phyloP scores from a whole-genome alignment of 768 basidiomycete species.

The Termitomyces sp. region DNA sequence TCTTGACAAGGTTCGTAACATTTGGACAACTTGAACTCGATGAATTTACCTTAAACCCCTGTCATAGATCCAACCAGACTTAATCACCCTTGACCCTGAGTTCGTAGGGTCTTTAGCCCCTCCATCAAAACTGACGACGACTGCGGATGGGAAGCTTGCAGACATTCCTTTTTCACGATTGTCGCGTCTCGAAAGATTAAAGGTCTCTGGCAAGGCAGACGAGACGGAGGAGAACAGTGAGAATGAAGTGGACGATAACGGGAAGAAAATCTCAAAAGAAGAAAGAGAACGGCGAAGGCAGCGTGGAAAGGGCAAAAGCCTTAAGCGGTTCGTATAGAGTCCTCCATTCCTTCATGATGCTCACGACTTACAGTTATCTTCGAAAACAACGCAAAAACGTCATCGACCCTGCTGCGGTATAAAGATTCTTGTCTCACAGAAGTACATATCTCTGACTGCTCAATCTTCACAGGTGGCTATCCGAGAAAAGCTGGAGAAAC shows the following conservation, averaged over 20 bases:
- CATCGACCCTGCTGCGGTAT: conserved; percentile 72
- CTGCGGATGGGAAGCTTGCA: conserved; percentile 28
- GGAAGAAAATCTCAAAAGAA: conserved; percentile 37
- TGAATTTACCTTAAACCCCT: not conserved
- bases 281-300: conserved; percentile 78
- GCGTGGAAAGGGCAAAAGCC: conserved; percentile 81
- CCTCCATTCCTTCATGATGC: not conserved
- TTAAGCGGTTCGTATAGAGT: conserved; percentile 54
- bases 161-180: conserved; percentile 65
- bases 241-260: conserved; percentile 28
- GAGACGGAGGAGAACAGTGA: conserved; percentile 49
- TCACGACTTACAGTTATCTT: conserved; percentile 40
- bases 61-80: conserved; percentile 78
- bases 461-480: conserved; percentile 44
- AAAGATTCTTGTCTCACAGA: conserved; percentile 18
- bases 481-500: conserved; percentile 59
- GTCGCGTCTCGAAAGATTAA: conserved; percentile 72
- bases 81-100: conserved; percentile 81
- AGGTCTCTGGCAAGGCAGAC: conserved; percentile 70
- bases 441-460: not conserved
- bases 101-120: conserved; percentile 67
- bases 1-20: conserved; percentile 68
- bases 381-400: conserved; percentile 95
- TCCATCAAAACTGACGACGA: conserved; percentile 50
- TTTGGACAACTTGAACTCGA: not conserved